Conservation (phyloP, 768 basidiomycete species). For the Psilocybe cubensis region DNA sequence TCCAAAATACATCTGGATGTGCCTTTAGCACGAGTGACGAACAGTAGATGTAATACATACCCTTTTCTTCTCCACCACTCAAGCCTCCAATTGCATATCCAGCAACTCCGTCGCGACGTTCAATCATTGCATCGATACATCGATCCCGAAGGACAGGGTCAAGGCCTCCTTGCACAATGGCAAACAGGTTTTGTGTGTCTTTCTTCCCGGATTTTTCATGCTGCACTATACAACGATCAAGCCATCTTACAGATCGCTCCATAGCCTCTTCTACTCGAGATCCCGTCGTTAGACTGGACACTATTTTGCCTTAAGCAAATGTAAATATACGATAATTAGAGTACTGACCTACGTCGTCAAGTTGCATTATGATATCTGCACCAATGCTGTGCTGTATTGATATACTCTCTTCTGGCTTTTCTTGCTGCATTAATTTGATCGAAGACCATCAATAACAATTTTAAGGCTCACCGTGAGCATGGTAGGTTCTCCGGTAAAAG, state of each 20-base stretch:
- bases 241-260: constrained; percentile 87
- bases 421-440: constrained; percentile 4
- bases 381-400: constrained; percentile 90
- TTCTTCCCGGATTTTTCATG: constrained; percentile 72
- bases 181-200: constrained; percentile 81
- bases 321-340: not conserved
- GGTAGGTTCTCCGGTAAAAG: constrained; percentile 85
- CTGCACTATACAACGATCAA: constrained; percentile 82
- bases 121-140: constrained; percentile 83
- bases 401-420: constrained; percentile 88
- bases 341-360: constrained; percentile 84
- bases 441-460: not conserved
- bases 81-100: constrained; percentile 92
- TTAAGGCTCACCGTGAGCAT: constrained; percentile 73
- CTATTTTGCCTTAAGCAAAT: constrained; percentile 36
- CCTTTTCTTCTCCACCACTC: constrained; percentile 92
- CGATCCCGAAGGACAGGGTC: constrained; percentile 70
- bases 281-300: constrained; percentile 80
- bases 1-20: constrained; percentile 78
- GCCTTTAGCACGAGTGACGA: not conserved
- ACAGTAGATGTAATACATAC: constrained; percentile 34
- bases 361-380: constrained; percentile 94
- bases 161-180: constrained; percentile 90
- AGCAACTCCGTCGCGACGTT: constrained; percentile 74
- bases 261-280: constrained; percentile 87